A percentile compares a stretch with the other conserved stretches of the same genome.
Conservation (phyloP, 176 grass and related monocot species). For the Aegilops bicornis region DNA sequence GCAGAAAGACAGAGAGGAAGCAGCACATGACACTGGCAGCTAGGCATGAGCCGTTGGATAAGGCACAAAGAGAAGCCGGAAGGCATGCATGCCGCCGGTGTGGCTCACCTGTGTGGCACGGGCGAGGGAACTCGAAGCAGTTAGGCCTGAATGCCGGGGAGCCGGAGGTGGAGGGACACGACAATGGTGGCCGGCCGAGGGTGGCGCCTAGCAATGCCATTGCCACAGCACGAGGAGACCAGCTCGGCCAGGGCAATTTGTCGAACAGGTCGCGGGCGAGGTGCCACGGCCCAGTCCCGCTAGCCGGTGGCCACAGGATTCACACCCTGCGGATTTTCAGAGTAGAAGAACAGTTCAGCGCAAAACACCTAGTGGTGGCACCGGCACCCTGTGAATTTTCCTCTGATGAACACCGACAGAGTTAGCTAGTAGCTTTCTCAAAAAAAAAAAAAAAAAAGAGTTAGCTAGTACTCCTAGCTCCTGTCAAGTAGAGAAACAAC, state of each 20-base stretch:
- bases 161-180: not conserved
- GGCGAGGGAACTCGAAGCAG: not conserved
- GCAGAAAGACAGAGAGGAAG: not conserved
- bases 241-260: not conserved
- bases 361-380: too few relatives aligned
- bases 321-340: not conserved
- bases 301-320: not conserved
- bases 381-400: not conserved
- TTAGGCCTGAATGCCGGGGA: not conserved
- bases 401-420: too few relatives aligned
- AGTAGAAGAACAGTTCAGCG: not conserved
- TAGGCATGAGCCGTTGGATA: too few relatives aligned
- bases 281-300: not conserved
- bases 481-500: not conserved
- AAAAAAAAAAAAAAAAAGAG: too few relatives aligned
- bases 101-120: not conserved
- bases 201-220: slow-evolving; percentile 31
- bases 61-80: not conserved
- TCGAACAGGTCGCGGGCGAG: slow-evolving; percentile 45
- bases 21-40: not conserved
- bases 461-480: too few relatives aligned
- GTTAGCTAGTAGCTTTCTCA: too few relatives aligned
- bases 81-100: not conserved
- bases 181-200: not conserved
- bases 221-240: not conserved